A percentile compares a stretch with the other conserved stretches of the same genome.
These are phyloP conservation scores for Bruguiera hainesii DNA, from an alignment of 441 rosid genomes.

Conservation along the genomic window DNA sequence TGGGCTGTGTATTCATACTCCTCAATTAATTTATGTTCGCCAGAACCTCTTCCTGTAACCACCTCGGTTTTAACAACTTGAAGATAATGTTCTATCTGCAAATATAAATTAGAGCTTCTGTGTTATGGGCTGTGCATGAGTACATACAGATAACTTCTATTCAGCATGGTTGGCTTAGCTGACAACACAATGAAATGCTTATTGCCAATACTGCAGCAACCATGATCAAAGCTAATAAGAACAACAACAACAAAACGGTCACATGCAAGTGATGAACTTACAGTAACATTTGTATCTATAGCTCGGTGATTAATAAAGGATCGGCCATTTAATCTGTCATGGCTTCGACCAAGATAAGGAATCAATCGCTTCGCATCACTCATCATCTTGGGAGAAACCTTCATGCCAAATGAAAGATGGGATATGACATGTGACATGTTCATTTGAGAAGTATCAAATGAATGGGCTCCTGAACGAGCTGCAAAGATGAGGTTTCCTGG, in stretches of 20 bases:
- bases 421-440: slow-evolving; percentile 91
- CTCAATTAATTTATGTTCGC: slow-evolving; percentile 55
- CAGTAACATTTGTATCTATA: slow-evolving; percentile 91
- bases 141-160: too few species aligned
- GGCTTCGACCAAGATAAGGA: slow-evolving; percentile 82
- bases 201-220: slow-evolving; percentile 5
- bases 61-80: slow-evolving; percentile 97
- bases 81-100: slow-evolving; percentile 98
- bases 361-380: slow-evolving; percentile 61
- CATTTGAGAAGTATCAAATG: slow-evolving; percentile 87
- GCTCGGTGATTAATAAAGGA: slow-evolving; percentile 74
- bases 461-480: slow-evolving; percentile 89
- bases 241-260: slow-evolving; percentile 14
- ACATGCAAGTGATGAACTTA: slow-evolving; percentile 38
- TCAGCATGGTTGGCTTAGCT: not conserved
- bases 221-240: slow-evolving; percentile 1
- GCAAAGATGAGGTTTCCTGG: slow-evolving; percentile 90
- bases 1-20: slow-evolving; percentile 98
- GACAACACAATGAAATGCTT: not conserved
- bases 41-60: slow-evolving; percentile 35
- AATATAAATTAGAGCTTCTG: slow-evolving; percentile 10
- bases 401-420: slow-evolving; percentile 85
- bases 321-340: slow-evolving; percentile 76
- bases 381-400: slow-evolving; percentile 51
- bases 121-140: too few species aligned